phyloP scores from a whole-genome alignment of 495 filamentous ascomycete genomes.

The Lasiosphaeria hispida region DNA sequence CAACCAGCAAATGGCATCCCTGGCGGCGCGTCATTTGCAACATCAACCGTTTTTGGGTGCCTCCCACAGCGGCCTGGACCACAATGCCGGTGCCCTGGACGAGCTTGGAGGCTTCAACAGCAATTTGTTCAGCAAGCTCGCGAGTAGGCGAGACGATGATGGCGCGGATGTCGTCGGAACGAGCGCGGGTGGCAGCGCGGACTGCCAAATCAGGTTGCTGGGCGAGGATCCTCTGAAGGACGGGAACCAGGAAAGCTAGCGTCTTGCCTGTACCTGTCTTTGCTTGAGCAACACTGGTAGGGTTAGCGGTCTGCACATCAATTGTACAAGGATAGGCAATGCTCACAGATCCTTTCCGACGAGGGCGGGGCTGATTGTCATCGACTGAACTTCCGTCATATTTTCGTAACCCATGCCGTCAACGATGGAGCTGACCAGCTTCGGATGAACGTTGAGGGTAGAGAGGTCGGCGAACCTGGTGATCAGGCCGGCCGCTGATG shows the following conservation, averaged over 20 bases:
- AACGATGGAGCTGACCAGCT: constrained; percentile 67
- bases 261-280: constrained; percentile 90
- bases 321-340: constrained; percentile 17
- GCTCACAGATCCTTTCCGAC: constrained; percentile 79
- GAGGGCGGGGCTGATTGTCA: constrained; percentile 76
- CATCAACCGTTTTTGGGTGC: constrained; percentile 66
- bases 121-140: constrained; percentile 94
- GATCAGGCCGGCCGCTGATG: constrained; percentile 34
- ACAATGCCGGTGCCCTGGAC: constrained; percentile 62
- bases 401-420: constrained; percentile 69
- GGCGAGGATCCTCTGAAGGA: constrained; percentile 68
- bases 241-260: constrained; percentile 75
- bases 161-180: constrained; percentile 71
- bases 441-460: constrained; percentile 57
- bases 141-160: constrained; percentile 93
- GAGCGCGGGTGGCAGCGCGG: constrained; percentile 27
- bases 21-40: constrained; percentile 60
- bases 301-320: not conserved
- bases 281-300: constrained; percentile 76
- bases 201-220: constrained; percentile 52
- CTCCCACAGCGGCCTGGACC: constrained; percentile 87
- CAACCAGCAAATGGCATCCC: constrained; percentile 88
- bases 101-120: constrained; percentile 74
- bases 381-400: constrained; percentile 91
- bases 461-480: constrained; percentile 70